A percentile compares a stretch with the other conserved stretches of the same genome.
Conservation (phyloP, 192 early-diverging fungal species). For the Podila epicladia region DNA sequence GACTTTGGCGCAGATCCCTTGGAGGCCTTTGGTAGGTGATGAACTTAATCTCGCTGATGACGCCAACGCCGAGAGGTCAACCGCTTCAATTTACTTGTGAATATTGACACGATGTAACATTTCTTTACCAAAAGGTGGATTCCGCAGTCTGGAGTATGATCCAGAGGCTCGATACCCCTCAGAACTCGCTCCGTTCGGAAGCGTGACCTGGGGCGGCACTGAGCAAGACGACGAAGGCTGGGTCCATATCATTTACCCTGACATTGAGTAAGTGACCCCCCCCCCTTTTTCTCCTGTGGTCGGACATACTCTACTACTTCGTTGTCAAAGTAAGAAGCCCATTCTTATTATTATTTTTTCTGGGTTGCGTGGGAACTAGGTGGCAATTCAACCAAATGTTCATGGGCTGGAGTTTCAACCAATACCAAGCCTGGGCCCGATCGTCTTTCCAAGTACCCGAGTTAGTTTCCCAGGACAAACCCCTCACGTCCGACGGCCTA, state of each 20-base stretch:
- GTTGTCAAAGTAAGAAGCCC: background rate
- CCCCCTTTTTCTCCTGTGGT: no score
- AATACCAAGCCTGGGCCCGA: constrained; percentile 62
- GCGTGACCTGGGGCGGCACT: constrained; percentile 66
- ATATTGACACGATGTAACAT: no score
- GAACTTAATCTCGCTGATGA: background rate
- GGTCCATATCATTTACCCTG: constrained; percentile 58
- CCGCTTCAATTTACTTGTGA: background rate
- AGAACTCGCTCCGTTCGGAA: constrained; percentile 69
- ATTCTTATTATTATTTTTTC: background rate
- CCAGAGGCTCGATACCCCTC: constrained; percentile 64
- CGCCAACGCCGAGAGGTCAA: no score
- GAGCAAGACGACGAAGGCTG: constrained; percentile 58
- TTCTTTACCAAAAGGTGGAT: constrained; percentile 63
- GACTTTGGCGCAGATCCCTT: constrained; percentile 77
- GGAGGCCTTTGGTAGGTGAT: constrained; percentile 69
- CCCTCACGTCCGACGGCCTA: background rate
- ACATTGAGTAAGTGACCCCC: constrained; percentile 45
- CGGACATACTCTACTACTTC: background rate
- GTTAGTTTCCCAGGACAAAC: background rate
- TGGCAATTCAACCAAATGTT: constrained; percentile 71
- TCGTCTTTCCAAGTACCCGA: constrained; percentile 33
- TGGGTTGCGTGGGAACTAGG: constrained; percentile 8
- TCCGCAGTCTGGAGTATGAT: constrained; percentile 63
- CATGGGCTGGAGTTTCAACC: constrained; percentile 66